Base-by-base conservation (phyloP, 2,329 filamentous ascomycete genomes). In the Penicillium sp. region DNA sequence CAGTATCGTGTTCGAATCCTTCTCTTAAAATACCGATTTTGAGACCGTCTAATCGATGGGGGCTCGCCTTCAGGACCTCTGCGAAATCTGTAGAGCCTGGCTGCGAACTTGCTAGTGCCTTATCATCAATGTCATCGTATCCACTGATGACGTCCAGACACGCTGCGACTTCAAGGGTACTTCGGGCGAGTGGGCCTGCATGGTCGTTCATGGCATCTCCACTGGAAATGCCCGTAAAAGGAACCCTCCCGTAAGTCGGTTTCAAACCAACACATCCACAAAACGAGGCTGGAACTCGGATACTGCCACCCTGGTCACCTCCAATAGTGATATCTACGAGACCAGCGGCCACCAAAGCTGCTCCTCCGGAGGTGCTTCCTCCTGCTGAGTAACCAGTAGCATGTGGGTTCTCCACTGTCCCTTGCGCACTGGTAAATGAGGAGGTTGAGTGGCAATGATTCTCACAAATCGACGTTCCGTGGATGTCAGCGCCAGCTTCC, bases 191-290 rank as follows among this genome's bases (percentile, higher is more conserved):
- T 0, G 78, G 77, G 0, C 78, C 78, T 0, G 68, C 70, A 57
- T 83, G 79, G 54, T 84, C 81, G 39, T 81, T 76, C 1, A 79
- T 73, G 0, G 79, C 72, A 52, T 81, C 78, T 0, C 78, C 76
- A 36, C 73, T 76, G 2, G 73, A 71, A 42, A 79, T 72, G 0
- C 78, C 80, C 0, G 77, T 82, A 47, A 75, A 83, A 0, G 81
- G 80, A 0, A 83, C 72, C 0, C 81, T 66, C 0, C 78, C 76
- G 49, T 78, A 74, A 0, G 79, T 82, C 0, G 81, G 79, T 56
- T 82, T 83, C 23, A 82, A 65, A 0, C 78, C 78, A 3, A 76
- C 73, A 36, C 63, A 67, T 47, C 79, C 29, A 63, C 70, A 65
- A 69, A 81, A 52, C 70, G 80, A 51, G 72, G 80, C 64, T 4